These are phyloP conservation scores for Russula sp. DNA, from an alignment of 768 basidiomycete genomes.

Conservation along the genomic window DNA sequence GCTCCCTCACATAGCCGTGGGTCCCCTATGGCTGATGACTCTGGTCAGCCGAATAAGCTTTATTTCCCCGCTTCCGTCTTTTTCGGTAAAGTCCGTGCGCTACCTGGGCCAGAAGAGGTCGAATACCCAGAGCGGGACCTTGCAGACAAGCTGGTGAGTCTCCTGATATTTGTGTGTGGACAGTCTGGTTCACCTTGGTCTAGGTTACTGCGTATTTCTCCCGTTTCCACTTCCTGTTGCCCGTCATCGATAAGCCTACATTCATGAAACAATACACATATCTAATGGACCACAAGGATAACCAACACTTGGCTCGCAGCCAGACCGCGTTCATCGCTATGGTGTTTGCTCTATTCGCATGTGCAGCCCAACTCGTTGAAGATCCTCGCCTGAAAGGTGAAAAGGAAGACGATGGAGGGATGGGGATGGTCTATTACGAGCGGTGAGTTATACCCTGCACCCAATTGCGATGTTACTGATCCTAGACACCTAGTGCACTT, in stretches of 20 bases:
- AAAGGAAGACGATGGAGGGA: slow-evolving; percentile 67
- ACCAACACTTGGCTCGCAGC: slow-evolving; percentile 45
- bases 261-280: slow-evolving; percentile 67
- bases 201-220: slow-evolving; percentile 86
- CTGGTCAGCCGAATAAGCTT: slow-evolving; percentile 73
- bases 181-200: slow-evolving; percentile 26
- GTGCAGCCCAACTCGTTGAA: slow-evolving; percentile 71
- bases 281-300: slow-evolving; percentile 65
- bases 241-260: slow-evolving; percentile 78
- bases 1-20: slow-evolving; percentile 68
- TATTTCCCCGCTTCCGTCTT: slow-evolving; percentile 87
- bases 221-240: slow-evolving; percentile 83
- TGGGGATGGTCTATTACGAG: slow-evolving; percentile 88
- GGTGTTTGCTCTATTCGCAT: slow-evolving; percentile 87
- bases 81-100: slow-evolving; percentile 78
- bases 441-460: slow-evolving; percentile 43
- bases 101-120: slow-evolving; percentile 79
- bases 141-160: slow-evolving; percentile 76
- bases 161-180: background rate
- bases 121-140: slow-evolving; percentile 82
- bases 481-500: slow-evolving; percentile 54
- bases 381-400: slow-evolving; percentile 62
- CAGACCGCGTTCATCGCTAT: slow-evolving; percentile 76
- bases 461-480: background rate
- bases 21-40: slow-evolving; percentile 82